Conservation (phyloP, 169 alveolate genomes). For the Cryptosporidium sp. region DNA sequence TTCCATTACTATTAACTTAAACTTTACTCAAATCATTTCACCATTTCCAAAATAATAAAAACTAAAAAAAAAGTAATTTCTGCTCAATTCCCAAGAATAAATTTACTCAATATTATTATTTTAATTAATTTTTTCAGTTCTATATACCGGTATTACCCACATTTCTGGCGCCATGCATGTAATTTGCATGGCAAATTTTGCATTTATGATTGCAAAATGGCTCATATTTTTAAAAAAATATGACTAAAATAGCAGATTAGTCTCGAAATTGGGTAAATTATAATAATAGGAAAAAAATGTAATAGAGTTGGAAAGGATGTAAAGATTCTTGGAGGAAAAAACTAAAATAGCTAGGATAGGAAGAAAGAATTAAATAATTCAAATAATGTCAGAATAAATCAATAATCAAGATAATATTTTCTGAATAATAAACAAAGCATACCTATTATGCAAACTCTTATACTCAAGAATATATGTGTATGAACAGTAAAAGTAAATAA, state of each 20-base stretch:
- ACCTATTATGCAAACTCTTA: not conserved
- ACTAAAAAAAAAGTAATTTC: not conserved
- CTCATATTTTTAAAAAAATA: not conserved
- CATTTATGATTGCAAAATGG: not conserved
- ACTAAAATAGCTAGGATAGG: not conserved
- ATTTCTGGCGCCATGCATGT: slow-evolving; percentile 20
- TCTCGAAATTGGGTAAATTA: slow-evolving; percentile 38
- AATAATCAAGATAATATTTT: not conserved
- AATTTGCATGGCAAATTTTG: slow-evolving; percentile 16
- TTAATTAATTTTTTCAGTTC: not conserved
- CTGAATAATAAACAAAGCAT: not conserved
- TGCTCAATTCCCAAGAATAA: not conserved
- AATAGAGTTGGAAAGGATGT: not conserved
- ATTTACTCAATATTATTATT: not conserved
- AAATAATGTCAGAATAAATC: not conserved
- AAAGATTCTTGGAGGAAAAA: not conserved
- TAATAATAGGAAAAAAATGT: slow-evolving; percentile 6
- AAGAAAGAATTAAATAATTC: not conserved
- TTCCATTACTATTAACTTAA: slow-evolving; percentile 1
- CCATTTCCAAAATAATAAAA: not conserved
- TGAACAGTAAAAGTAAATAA: not conserved
- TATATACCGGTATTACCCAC: slow-evolving; percentile 25
- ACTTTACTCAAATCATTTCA: not conserved
- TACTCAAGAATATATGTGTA: not conserved
- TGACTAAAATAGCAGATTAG: not conserved